Percentiles rank a stretch among this genome's conserved stretches.
Conservation (phyloP, 768 basidiomycete genomes). For the Lactarius hengduanensis region DNA sequence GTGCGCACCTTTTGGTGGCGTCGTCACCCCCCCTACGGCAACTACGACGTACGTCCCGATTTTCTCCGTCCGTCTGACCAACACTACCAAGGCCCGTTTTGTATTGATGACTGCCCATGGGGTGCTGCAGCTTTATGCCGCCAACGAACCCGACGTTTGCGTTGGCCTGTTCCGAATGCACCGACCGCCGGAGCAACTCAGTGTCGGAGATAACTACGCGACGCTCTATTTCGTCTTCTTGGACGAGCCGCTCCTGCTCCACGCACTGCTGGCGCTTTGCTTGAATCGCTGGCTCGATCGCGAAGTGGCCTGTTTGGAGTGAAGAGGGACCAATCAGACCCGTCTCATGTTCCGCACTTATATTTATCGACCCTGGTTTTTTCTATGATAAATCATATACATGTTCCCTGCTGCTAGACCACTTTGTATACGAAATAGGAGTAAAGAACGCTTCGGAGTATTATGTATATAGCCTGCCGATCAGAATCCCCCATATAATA, state of each 20-base stretch:
- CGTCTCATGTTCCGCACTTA: background rate
- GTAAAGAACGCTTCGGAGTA: conserved; percentile 23
- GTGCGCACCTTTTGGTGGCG: conserved; percentile 22
- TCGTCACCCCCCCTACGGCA: background rate
- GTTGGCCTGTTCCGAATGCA: conserved; percentile 60
- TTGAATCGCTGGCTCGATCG: conserved; percentile 74
- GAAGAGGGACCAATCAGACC: background rate
- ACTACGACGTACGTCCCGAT: conserved; percentile 15
- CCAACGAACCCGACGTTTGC: conserved; percentile 30
- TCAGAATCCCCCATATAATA: conserved; percentile 11
- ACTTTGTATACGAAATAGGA: conserved; percentile 18
- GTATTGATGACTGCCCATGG: too few relatives aligned
- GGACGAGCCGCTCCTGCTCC: conserved; percentile 57
- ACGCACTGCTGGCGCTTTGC: conserved; percentile 62
- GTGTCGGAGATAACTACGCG: conserved; percentile 64
- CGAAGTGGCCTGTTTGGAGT: conserved; percentile 46
- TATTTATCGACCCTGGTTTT: background rate
- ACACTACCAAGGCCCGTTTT: too few relatives aligned
- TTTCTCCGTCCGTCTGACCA: too few relatives aligned
- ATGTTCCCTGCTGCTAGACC: conserved; percentile 18
- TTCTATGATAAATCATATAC: background rate
- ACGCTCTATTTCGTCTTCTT: conserved; percentile 63
- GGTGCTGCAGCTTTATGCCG: conserved; percentile 13
- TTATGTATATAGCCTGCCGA: conserved; percentile 17
- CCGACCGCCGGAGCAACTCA: conserved; percentile 46